A percentile compares a stretch with the other conserved stretches of the same genome.
These are phyloP conservation scores for Leucogyrophana mollusca DNA, from an alignment of 768 basidiomycete species.

Conservation along the genomic window DNA sequence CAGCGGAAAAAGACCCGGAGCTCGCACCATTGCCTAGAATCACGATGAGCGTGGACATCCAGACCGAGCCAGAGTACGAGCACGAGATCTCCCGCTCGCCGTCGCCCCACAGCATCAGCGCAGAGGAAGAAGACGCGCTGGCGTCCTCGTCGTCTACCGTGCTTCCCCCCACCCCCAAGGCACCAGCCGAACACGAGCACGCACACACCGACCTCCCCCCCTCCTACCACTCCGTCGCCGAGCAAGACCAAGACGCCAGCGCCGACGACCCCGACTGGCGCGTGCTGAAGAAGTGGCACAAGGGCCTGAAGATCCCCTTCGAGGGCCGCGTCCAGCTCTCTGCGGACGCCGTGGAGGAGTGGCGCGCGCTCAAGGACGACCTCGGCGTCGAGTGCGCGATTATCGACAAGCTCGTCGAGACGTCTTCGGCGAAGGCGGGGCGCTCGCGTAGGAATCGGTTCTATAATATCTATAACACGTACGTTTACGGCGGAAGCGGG, in stretches of 20 bases:
- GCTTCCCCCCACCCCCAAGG: constrained; percentile 67
- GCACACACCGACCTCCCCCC: constrained; percentile 66
- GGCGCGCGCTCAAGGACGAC: constrained; percentile 78
- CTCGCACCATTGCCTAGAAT: constrained; percentile 25
- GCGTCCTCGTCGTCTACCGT: constrained; percentile 76
- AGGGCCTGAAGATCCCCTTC: constrained; percentile 48
- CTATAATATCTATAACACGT: constrained; percentile 87
- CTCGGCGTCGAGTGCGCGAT: constrained; percentile 75
- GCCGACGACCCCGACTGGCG: constrained; percentile 51
- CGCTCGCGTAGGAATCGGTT: constrained; percentile 51
- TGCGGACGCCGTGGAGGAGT: constrained; percentile 67
- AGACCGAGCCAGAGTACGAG: constrained; percentile 51
- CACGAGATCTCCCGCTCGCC: constrained; percentile 41
- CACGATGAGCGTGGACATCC: constrained; percentile 56
- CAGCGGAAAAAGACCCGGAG: constrained; percentile 24
- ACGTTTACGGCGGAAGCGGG: constrained; percentile 40
- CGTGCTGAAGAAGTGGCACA: constrained; percentile 72
- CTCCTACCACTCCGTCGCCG: constrained; percentile 63
- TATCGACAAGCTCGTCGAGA: constrained; percentile 69
- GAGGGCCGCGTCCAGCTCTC: constrained; percentile 28
- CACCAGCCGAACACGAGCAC: constrained; percentile 27
- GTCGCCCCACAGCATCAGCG: constrained; percentile 34
- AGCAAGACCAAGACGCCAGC: constrained; percentile 45
- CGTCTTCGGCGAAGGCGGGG: constrained; percentile 34
- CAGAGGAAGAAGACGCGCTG: constrained; percentile 44